Conservation (phyloP, 1,284 basidiomycete species). For the Tilletiaria anomala region DNA sequence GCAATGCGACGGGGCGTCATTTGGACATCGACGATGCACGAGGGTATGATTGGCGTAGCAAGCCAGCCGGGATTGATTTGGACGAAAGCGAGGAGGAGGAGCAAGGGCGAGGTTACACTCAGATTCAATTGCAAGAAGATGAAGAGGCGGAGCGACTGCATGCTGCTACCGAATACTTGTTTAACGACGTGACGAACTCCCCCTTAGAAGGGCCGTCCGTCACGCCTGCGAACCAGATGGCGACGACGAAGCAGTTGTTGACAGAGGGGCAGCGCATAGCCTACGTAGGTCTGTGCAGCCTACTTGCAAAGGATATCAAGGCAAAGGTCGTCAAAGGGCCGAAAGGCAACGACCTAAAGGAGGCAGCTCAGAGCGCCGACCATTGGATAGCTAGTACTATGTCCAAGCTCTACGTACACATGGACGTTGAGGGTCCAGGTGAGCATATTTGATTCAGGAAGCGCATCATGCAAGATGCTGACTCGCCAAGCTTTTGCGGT, state of each 20-base stretch:
- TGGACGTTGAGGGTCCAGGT: slow-evolving; percentile 33
- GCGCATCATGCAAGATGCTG: not conserved
- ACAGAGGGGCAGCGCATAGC: slow-evolving; percentile 37
- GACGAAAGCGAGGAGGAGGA: slow-evolving; percentile 1
- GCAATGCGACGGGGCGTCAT: slow-evolving; percentile 27
- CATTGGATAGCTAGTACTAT: slow-evolving; percentile 34
- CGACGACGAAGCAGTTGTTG: slow-evolving; percentile 35
- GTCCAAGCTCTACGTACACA: slow-evolving; percentile 37
- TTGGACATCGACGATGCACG: slow-evolving; percentile 35
- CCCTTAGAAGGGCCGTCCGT: slow-evolving; percentile 6
- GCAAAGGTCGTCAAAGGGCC: slow-evolving; percentile 14
- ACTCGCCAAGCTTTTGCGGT: not conserved
- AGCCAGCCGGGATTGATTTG: slow-evolving; percentile 9
- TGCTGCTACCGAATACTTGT: slow-evolving; percentile 35
- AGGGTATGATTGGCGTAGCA: slow-evolving; percentile 36
- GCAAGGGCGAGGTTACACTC: slow-evolving; percentile 30
- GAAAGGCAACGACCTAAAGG: slow-evolving; percentile 16
- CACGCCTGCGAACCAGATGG: slow-evolving; percentile 36
- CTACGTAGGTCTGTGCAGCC: slow-evolving; percentile 35
- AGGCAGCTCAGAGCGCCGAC: slow-evolving; percentile 20
- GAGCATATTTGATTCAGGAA: slow-evolving; percentile 5
- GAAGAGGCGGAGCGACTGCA: slow-evolving; percentile 34
- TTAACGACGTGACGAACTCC: slow-evolving; percentile 22
- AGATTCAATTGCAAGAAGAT: slow-evolving; percentile 35
- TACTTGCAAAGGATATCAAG: slow-evolving; percentile 27